These are phyloP conservation scores for Kodamaea leandrae DNA, from an alignment of 805 yeast genomes.

Conservation along the genomic window DNA sequence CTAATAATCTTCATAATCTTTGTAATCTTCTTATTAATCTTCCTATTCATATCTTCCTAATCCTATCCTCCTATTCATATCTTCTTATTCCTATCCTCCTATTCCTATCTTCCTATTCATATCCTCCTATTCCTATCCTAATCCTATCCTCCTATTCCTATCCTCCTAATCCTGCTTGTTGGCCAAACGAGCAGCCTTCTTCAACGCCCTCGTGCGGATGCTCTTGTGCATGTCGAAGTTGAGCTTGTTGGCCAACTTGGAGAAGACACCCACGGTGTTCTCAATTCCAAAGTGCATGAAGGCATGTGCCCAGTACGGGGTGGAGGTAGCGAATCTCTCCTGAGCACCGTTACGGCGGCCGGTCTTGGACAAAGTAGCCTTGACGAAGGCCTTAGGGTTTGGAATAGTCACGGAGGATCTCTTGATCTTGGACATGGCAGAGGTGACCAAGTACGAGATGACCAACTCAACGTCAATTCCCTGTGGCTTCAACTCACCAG, in stretches of 20 bases:
- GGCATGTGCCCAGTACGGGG: conserved; percentile 96
- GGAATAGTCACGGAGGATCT: conserved; percentile 76
- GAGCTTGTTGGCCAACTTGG: conserved; percentile 62
- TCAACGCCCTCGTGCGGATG: conserved; percentile 80
- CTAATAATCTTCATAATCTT: too few relatives aligned
- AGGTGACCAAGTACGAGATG: conserved; percentile 85
- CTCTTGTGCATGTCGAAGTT: conserved; percentile 76
- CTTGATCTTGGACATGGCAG: conserved; percentile 93
- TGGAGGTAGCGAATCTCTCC: conserved; percentile 78
- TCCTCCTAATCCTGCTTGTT: conserved; percentile 14
- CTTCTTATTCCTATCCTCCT: too few relatives aligned
- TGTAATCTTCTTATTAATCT: too few relatives aligned
- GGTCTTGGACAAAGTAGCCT: conserved; percentile 60
- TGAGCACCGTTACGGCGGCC: conserved; percentile 93
- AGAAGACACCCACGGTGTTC: conserved; percentile 77
- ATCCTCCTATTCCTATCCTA: background rate
- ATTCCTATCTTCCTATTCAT: background rate
- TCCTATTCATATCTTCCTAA: too few relatives aligned
- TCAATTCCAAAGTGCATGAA: conserved; percentile 81
- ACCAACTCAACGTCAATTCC: conserved; percentile 84
- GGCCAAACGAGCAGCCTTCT: conserved; percentile 54
- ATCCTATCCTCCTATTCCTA: background rate
- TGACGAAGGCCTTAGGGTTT: conserved; percentile 74
- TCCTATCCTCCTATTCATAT: too few relatives aligned
- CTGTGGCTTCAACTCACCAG: conserved; percentile 71